Evolutionary conservation across 148 eudicot genomes (phyloP), one percentile per base, ranked within the genome.

Genomic region (Chenopodium berlandieri): DNA sequence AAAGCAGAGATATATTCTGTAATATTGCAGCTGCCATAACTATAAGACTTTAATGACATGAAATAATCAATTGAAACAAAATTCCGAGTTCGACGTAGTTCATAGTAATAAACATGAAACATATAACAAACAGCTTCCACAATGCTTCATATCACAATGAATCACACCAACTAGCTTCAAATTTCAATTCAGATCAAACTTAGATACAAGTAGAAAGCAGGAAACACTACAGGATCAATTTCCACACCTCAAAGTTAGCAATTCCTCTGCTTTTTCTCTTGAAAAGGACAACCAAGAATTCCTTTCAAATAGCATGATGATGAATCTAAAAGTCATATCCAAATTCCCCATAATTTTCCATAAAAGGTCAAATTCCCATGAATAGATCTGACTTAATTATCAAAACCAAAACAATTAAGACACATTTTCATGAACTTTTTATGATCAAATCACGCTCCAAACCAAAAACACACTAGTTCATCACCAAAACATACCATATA

Each of bases 301-400:
- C 14, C 34, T 25, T 7, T 7, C n/a, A 4, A 72, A 40, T 40
- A 40, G 44, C 0, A 40, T 71, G 22, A 31, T 40, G 4, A 74
- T 73, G 77, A 22, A 44, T 46, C 75, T 37, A 75, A 23, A 12
- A 48, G 10, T 40, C 40, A 52, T 9, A 75, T n/a, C 34, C 44
- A 54, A 50, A 5, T 60, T 69, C 31, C 16, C 78, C 54, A 75
- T 58, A 69, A n/a, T 37, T 76, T 30, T 37, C 70, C 72, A 58
- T 2, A 46, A 80, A 73, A 40, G 75, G 65, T 68, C 64, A 70
- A 66, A 46, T n/a, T 23, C 56, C 56, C 71, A 82, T 76, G 32
- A 64, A 75, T 22, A 70, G 82, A 83, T 78, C 82, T 65, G 75
- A 80, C 23, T 72, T 54, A 25, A 79, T 68, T 4, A 79, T 67